Evolutionary conservation across 1,284 basidiomycete genomes (phyloP).

Genomic region (Peniophora sp.): DNA sequence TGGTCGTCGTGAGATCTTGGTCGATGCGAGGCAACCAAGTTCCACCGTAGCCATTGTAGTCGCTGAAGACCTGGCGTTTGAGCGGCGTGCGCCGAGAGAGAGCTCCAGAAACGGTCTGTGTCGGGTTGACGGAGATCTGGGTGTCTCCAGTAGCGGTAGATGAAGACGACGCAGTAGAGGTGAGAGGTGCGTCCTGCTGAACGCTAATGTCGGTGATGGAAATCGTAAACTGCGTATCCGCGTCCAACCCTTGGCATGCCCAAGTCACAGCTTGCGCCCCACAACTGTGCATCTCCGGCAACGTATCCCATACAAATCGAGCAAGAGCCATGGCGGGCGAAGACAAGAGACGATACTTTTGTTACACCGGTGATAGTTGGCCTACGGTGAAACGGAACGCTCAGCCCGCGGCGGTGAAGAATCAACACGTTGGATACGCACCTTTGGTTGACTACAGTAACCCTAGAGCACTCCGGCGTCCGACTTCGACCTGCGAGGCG

Average conservation of each 20-base stretch:
- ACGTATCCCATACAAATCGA: conserved; percentile 7
- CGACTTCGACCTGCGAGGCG: too few species aligned
- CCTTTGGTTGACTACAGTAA: too few species aligned
- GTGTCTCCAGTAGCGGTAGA: background rate
- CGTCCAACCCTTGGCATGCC: conserved; percentile 9
- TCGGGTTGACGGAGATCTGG: background rate
- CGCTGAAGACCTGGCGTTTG: conserved; percentile 2
- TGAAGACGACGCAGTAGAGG: background rate
- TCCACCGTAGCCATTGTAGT: conserved; percentile 4
- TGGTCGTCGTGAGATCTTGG: conserved; percentile 9
- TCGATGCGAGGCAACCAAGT: conserved; percentile 4
- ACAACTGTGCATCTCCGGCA: conserved; percentile 13
- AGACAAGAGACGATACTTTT: too few species aligned
- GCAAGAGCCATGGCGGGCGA: too few species aligned
- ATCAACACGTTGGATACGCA: too few species aligned
- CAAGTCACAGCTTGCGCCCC: conserved; percentile 11
- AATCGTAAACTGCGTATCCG: conserved; percentile 3
- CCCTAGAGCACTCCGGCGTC: too few species aligned
- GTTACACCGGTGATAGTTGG: too few species aligned
- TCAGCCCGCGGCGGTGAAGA: too few species aligned
- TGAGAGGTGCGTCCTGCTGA: conserved; percentile 2
- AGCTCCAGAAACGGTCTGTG: background rate
- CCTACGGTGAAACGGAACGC: too few species aligned
- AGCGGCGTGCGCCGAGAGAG: background rate
- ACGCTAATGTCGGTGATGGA: conserved; percentile 12